A percentile compares a stretch with the other conserved stretches of the same genome.
Conservation (phyloP, 768 basidiomycete genomes). For the Pulveroboletus ravenelii region DNA sequence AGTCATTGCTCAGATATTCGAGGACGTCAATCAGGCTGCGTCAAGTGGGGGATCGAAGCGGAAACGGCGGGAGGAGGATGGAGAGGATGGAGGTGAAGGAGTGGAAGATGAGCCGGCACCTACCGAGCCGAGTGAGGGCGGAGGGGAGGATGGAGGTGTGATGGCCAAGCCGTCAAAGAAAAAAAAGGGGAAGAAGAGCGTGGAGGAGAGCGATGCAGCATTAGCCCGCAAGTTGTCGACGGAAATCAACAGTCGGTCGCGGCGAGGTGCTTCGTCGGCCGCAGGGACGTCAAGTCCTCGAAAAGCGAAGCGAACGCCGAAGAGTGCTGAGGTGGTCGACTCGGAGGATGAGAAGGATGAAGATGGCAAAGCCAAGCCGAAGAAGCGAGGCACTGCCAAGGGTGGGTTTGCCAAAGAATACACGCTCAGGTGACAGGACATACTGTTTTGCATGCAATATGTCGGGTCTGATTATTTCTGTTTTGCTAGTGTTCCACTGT, state of each 20-base stretch:
- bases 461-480: slow-evolving; percentile 1
- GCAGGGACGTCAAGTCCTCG: slow-evolving; percentile 38
- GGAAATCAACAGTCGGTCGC: slow-evolving; percentile 62
- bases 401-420: slow-evolving; percentile 82
- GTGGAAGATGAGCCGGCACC: slow-evolving; percentile 11
- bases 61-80: slow-evolving; percentile 26
- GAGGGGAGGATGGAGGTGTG: slow-evolving; percentile 6
- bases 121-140: slow-evolving; percentile 11
- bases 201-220: slow-evolving; percentile 62
- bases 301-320: slow-evolving; percentile 39
- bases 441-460: background rate
- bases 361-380: slow-evolving; percentile 44
- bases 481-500: slow-evolving; percentile 59
- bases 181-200: slow-evolving; percentile 40
- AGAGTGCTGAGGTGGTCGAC: slow-evolving; percentile 44
- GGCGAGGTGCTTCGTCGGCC: slow-evolving; percentile 39
- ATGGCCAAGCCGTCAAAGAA: slow-evolving; percentile 37
- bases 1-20: slow-evolving; percentile 64
- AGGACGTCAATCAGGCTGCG: slow-evolving; percentile 43
- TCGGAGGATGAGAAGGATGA: slow-evolving; percentile 49
- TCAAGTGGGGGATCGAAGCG: slow-evolving; percentile 24
- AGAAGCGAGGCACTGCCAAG: slow-evolving; percentile 49
- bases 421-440: slow-evolving; percentile 50
- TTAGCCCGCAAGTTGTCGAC: slow-evolving; percentile 66
- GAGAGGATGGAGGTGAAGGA: background rate